Evolutionary conservation across 805 yeast genomes (phyloP).

Genomic region (Metschnikowia corniflorae): DNA sequence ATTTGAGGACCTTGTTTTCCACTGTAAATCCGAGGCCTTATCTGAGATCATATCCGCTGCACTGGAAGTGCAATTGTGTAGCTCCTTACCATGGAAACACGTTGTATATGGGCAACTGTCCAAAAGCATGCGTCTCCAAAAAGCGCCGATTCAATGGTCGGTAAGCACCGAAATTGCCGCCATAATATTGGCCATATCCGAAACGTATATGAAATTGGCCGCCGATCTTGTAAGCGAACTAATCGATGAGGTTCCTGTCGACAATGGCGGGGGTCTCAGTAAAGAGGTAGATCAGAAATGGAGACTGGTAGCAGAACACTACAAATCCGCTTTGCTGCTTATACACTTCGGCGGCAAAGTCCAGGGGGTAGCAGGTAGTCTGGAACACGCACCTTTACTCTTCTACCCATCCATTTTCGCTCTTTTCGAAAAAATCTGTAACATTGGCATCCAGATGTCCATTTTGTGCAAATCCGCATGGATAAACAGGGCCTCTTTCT

Average conservation of each 20-base stretch:
- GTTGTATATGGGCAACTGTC: background rate
- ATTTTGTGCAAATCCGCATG: conserved; percentile 37
- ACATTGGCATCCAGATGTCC: conserved; percentile 36
- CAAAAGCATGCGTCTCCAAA: conserved; percentile 2
- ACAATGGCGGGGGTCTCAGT: background rate
- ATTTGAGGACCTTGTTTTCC: conserved; percentile 14
- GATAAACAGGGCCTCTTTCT: conserved; percentile 25
- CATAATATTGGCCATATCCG: conserved; percentile 22
- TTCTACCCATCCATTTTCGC: conserved; percentile 10
- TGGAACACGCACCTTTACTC: background rate
- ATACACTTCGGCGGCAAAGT: conserved; percentile 23
- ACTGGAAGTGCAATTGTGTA: background rate
- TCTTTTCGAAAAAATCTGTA: conserved; percentile 21
- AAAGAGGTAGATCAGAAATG: conserved; percentile 27
- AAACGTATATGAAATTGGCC: conserved; percentile 32
- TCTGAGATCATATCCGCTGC: conserved; percentile 2
- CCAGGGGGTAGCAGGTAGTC: background rate
- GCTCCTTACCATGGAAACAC: conserved; percentile 9
- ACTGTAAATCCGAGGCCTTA: background rate
- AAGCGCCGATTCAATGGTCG: conserved; percentile 24
- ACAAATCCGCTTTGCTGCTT: conserved; percentile 31
- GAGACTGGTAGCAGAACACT: conserved; percentile 33
- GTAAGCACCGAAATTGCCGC: conserved; percentile 30
- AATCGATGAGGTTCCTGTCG: conserved; percentile 22
- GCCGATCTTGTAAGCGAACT: conserved; percentile 34